Percentiles rank a stretch among this genome's conserved stretches.
phyloP scores from a whole-genome alignment of 1,284 basidiomycete species.

The Malassezia nana region DNA sequence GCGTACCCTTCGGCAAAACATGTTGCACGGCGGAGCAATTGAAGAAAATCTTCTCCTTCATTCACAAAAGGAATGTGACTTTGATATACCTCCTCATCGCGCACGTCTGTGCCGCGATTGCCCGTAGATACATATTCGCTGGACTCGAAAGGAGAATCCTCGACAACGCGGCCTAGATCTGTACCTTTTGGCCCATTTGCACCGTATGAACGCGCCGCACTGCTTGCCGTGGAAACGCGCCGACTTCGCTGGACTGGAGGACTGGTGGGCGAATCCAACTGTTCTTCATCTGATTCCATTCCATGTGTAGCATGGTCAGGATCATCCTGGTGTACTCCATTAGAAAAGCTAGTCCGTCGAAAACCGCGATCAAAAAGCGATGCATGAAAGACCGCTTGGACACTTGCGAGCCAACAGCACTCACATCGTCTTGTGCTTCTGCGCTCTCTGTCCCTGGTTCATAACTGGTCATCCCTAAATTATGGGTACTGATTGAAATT shows the following conservation, averaged over 20 bases:
- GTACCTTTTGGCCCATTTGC: slow-evolving; percentile 10
- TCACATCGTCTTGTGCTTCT: not conserved
- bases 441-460: not conserved
- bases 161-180: slow-evolving; percentile 10
- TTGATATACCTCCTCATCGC: not conserved
- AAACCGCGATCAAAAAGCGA: slow-evolving; percentile 6
- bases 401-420: slow-evolving; percentile 15
- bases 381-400: slow-evolving; percentile 10
- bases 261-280: not conserved
- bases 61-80: not conserved
- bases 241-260: slow-evolving; percentile 5
- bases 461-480: not conserved
- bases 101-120: not conserved
- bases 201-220: slow-evolving; percentile 9
- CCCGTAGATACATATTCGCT: not conserved
- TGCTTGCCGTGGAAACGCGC: slow-evolving; percentile 3
- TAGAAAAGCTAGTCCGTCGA: not conserved
- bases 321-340: not conserved
- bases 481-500: not conserved
- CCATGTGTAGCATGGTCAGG: slow-evolving; percentile 4
- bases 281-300: slow-evolving; percentile 18
- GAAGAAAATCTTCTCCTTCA: slow-evolving; percentile 21
- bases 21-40: slow-evolving; percentile 12
- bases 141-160: not conserved
- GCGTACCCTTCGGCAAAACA: not conserved